Percentiles rank a stretch among this genome's conserved stretches.
These are phyloP conservation scores for Arxiozyma bovina DNA, from an alignment of 1,139 yeast genomes.

Conservation along the genomic window DNA sequence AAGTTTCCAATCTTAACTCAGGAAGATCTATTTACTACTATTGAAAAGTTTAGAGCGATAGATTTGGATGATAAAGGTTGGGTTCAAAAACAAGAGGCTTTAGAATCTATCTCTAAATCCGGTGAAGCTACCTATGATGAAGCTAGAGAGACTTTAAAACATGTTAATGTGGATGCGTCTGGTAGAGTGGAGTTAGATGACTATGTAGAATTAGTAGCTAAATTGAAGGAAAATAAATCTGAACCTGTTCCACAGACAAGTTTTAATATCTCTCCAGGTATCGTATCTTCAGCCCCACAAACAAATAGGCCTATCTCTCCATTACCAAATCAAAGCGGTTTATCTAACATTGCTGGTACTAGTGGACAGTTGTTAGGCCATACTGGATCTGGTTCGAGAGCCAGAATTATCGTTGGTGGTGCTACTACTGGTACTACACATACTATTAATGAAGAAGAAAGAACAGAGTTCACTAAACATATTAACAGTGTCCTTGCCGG, in stretches of 20 bases:
- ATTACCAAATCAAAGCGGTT: slow-evolving; percentile 19
- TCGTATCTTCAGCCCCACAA: slow-evolving; percentile 20
- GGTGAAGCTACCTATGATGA: slow-evolving; percentile 84
- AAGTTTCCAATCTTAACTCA: slow-evolving; percentile 82
- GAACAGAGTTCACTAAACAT: slow-evolving; percentile 91
- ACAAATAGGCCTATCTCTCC: slow-evolving; percentile 8
- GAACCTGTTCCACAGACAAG: slow-evolving; percentile 32
- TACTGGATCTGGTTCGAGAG: slow-evolving; percentile 44
- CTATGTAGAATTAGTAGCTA: slow-evolving; percentile 76
- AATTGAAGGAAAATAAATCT: slow-evolving; percentile 42
- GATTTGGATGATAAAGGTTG: slow-evolving; percentile 93
- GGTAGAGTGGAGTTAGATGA: slow-evolving; percentile 97
- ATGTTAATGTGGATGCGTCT: slow-evolving; percentile 88
- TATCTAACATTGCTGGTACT: slow-evolving; percentile 18
- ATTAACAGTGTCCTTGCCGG: slow-evolving; percentile 86
- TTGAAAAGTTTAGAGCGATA: slow-evolving; percentile 73
- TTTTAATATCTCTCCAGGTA: slow-evolving; percentile 19
- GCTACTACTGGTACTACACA: slow-evolving; percentile 90
- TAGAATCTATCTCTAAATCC: slow-evolving; percentile 68
- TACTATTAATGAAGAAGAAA: slow-evolving; percentile 93
- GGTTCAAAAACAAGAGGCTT: slow-evolving; percentile 84
- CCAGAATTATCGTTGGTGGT: slow-evolving; percentile 73
- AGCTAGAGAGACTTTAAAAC: slow-evolving; percentile 86
- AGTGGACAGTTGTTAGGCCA: slow-evolving; percentile 34
- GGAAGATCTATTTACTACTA: slow-evolving; percentile 73